phyloP scores from a whole-genome alignment of 139 green algal species.

The Coelastrella sp. region DNA sequence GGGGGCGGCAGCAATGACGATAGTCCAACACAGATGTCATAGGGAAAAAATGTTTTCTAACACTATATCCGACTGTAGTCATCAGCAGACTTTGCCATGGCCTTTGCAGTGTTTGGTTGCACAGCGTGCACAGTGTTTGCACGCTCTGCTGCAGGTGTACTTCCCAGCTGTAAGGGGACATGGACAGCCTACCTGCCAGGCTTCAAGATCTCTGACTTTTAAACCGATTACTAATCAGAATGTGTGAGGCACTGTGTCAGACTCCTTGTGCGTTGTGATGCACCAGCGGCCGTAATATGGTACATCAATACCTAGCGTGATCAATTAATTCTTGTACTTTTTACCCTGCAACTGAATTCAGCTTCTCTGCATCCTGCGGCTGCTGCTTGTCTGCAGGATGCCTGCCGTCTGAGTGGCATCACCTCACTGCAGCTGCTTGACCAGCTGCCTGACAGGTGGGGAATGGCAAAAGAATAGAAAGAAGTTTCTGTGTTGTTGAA shows the following conservation, averaged over 20 bases:
- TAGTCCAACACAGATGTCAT: background rate
- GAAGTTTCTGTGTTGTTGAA: too few relatives aligned
- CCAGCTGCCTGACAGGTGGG: constrained; percentile 33
- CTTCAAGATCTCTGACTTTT: too few relatives aligned
- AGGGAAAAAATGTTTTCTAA: background rate
- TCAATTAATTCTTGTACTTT: too few relatives aligned
- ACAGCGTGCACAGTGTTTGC: background rate
- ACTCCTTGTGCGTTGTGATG: too few relatives aligned
- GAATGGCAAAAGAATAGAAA: too few relatives aligned
- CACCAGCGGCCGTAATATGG: too few relatives aligned
- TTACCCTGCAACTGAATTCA: too few relatives aligned
- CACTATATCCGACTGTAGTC: background rate
- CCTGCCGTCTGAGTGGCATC: background rate
- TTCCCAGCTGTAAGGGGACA: background rate
- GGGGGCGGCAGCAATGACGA: background rate
- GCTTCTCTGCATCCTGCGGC: background rate
- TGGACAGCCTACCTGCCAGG: too few relatives aligned
- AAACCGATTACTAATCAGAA: too few relatives aligned
- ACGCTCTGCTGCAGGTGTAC: background rate
- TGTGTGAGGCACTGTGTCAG: too few relatives aligned
- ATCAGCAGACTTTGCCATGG: background rate
- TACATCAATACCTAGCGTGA: too few relatives aligned
- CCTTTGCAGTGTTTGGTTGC: background rate
- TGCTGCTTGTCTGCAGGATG: constrained; percentile 17
- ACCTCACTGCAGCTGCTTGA: constrained; percentile 32